Conservation (phyloP, 192 early-diverging fungal genomes). For the Backusella liffmaniae region DNA sequence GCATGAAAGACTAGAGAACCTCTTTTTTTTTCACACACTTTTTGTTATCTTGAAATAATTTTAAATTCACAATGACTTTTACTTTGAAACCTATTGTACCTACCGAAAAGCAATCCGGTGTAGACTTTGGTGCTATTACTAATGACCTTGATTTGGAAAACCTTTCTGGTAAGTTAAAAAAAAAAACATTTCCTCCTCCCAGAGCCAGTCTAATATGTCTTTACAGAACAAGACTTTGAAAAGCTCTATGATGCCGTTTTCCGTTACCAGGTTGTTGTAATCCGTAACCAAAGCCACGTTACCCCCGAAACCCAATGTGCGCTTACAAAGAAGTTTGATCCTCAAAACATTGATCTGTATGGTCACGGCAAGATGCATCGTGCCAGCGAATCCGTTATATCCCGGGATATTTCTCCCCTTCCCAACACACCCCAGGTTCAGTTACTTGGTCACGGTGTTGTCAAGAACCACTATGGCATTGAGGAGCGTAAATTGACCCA, state of each 20-base stretch:
- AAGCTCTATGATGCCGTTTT: slow-evolving; percentile 33
- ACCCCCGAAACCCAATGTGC: slow-evolving; percentile 29
- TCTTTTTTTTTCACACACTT: neutral
- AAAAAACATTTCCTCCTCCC: too few species aligned
- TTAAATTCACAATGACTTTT: slow-evolving; percentile 14
- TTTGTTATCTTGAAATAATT: neutral
- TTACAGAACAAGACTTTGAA: slow-evolving; percentile 30
- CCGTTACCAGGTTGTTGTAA: slow-evolving; percentile 31
- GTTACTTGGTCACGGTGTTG: slow-evolving; percentile 31
- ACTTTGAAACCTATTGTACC: slow-evolving; percentile 25
- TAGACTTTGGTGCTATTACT: slow-evolving; percentile 31
- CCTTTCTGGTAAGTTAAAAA: slow-evolving; percentile 25
- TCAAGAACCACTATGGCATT: slow-evolving; percentile 32
- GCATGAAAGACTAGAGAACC: neutral
- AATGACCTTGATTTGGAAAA: slow-evolving; percentile 33
- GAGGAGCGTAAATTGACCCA: slow-evolving; percentile 31
- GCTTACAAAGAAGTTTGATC: slow-evolving; percentile 32
- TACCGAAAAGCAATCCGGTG: slow-evolving; percentile 26
- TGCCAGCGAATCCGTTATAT: slow-evolving; percentile 27
- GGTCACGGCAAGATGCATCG: slow-evolving; percentile 34
- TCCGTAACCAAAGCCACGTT: slow-evolving; percentile 32
- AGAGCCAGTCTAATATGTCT: neutral
- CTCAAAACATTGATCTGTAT: slow-evolving; percentile 28
- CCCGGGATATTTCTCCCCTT: slow-evolving; percentile 33
- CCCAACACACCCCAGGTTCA: slow-evolving; percentile 34